A percentile compares a stretch with the other conserved stretches of the same genome.
Conservation (phyloP, 768 basidiomycete species). For the Paxillus ammoniavirescens region DNA sequence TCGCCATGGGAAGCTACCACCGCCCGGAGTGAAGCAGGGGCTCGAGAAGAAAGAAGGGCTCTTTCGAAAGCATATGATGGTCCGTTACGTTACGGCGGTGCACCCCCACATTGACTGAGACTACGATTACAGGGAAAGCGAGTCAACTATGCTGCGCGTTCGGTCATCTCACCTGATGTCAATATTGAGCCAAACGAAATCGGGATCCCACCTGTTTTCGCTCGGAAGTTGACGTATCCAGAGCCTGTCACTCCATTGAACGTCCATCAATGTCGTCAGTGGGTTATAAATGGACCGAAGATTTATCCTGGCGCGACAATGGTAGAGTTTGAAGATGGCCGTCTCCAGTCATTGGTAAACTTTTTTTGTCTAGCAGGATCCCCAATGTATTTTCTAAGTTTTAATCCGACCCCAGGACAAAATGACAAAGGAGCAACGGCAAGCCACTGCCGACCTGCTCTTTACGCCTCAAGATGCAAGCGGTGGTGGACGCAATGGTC, state of each 20-base stretch:
- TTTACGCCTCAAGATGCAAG: constrained; percentile 83
- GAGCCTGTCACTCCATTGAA: constrained; percentile 95
- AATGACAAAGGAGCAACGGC: constrained; percentile 82
- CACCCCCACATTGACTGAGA: neutral
- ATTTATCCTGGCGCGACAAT: constrained; percentile 90
- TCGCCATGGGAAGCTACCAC: constrained; percentile 85
- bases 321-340: constrained; percentile 95
- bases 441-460: constrained; percentile 93
- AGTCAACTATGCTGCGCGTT: constrained; percentile 98
- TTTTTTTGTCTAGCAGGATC: neutral
- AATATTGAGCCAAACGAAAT: constrained; percentile 99
- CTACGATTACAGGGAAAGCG: constrained; percentile 78
- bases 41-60: constrained; percentile 99
- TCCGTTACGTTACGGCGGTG: constrained; percentile 33
- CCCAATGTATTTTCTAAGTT: constrained; percentile 1
- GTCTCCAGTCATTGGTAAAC: constrained; percentile 73
- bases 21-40: constrained; percentile 92
- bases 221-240: constrained; percentile 93
- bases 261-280: constrained; percentile 81
- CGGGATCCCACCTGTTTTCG: constrained; percentile 96
- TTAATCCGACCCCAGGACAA: constrained; percentile 58
- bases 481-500: constrained; percentile 44
- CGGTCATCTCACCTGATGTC: constrained; percentile 99
- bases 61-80: constrained; percentile 99
- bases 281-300: constrained; percentile 88